Evolutionary conservation across 1,284 basidiomycete species (phyloP), one percentile per base, ranked within the genome.

Genomic region (Ceratobasidium sp.): DNA sequence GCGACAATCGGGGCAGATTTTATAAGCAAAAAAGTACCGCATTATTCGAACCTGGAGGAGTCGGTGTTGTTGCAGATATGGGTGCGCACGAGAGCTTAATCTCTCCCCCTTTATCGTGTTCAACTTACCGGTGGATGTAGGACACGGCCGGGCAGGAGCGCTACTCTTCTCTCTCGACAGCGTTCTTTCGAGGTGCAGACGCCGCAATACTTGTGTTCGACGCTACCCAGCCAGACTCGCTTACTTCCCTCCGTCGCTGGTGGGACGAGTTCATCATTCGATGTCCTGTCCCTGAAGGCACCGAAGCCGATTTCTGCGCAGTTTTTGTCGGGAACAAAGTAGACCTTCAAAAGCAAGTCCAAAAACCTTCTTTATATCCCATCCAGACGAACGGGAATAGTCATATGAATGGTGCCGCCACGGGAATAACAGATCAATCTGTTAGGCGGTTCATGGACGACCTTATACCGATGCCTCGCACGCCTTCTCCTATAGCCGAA

Each of bases 1-100:
- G 91, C 93, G 3, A 95, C 93, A 1, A 94, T 95, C 65, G 93
- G 93, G 17, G 90, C 91, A 24, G 93, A 95, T 82, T 95, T 95
- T 75, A 90, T 93, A 59, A 87, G 89, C 0, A 93, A 93, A 81
- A 88, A 87, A 0, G 78, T 93, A 14, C 88, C 90, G 1, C 89
- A 91, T 80, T 86, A 89, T 67, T 85, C 79, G 11, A 84, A 84
- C 62, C 83, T 85, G 54, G 86, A 84, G 1, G 86, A 91, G 77
- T 81, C 84, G 1, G 86, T 93, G 5, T 87, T 87, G 8, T 83
- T 95, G 77, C 91, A 94, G 81, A 92, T 95, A 76, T 95, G 93
- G 93, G 92, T 91, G 78, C 78, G 85, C 86, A 76, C 36, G 36
- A 41, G 36, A 41, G 6, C 36, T 41, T 41, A 41, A 41, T 41